Evolutionary conservation across 1,139 yeast species (phyloP).

Genomic region (Debaryomyces coudertii): DNA sequence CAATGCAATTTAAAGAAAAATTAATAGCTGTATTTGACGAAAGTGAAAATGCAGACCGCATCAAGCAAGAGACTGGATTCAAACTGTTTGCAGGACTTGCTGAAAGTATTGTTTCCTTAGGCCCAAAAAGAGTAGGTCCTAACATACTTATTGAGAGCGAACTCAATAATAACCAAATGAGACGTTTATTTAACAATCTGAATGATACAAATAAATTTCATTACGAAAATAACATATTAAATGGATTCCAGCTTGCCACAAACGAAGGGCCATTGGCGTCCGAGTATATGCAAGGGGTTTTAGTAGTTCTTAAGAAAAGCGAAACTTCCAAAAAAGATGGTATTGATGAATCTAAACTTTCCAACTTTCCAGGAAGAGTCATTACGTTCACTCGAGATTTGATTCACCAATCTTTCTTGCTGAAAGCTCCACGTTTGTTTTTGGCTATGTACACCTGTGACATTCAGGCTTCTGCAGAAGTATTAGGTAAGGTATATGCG

Average conservation of each 20-base stretch:
- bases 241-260: conserved; percentile 85
- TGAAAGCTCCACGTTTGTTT: conserved; percentile 86
- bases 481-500: conserved; percentile 91
- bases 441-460: conserved; percentile 94
- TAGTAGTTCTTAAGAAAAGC: conserved; percentile 48
- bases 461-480: conserved; percentile 93
- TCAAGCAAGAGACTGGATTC: conserved; percentile 22
- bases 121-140: conserved; percentile 77
- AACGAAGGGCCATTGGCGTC: conserved; percentile 86
- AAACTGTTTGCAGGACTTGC: conserved; percentile 29
- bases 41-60: conserved; percentile 11
- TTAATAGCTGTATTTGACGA: conserved; percentile 36
- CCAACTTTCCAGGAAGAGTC: conserved; percentile 65
- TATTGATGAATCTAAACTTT: conserved; percentile 32
- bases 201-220: conserved; percentile 35
- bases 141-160: conserved; percentile 69
- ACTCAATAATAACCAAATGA: conserved; percentile 26
- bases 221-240: conserved; percentile 67
- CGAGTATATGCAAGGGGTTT: conserved; percentile 85
- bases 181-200: conserved; percentile 24
- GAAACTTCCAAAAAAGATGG: conserved; percentile 30
- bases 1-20: conserved; percentile 31
- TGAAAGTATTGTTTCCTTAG: conserved; percentile 65
- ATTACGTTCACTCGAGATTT: conserved; percentile 74
- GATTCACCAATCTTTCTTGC: conserved; percentile 68